Percentiles rank a stretch among this genome's conserved stretches.
phyloP scores from a whole-genome alignment of 2,329 filamentous ascomycete genomes.

The Rachicladosporium sp. region DNA sequence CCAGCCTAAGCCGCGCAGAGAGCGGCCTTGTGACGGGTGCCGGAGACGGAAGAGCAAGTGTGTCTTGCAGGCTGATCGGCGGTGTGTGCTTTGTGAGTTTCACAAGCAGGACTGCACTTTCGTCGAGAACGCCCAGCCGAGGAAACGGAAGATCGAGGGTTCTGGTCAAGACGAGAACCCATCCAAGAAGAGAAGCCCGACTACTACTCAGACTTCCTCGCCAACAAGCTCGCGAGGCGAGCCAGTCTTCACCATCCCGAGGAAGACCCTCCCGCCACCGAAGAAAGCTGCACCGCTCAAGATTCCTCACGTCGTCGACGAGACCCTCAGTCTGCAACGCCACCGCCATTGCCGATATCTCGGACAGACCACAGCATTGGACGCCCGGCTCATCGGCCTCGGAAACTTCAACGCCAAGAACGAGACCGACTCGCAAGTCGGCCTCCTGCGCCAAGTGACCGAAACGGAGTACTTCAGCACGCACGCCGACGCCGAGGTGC shows the following conservation, averaged over 20 bases:
- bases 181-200: slow-evolving; percentile 15
- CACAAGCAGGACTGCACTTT: slow-evolving; percentile 71
- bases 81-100: slow-evolving; percentile 66
- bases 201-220: slow-evolving; percentile 7
- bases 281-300: slow-evolving; percentile 13
- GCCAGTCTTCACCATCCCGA: neutral
- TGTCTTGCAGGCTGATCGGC: slow-evolving; percentile 60
- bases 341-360: slow-evolving; percentile 76
- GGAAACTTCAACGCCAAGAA: slow-evolving; percentile 71
- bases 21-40: slow-evolving; percentile 56
- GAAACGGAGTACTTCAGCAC: slow-evolving; percentile 69
- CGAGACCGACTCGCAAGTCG: slow-evolving; percentile 58
- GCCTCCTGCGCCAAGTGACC: slow-evolving; percentile 59
- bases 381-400: slow-evolving; percentile 69
- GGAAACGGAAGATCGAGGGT: slow-evolving; percentile 67
- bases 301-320: slow-evolving; percentile 27
- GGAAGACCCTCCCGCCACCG: slow-evolving; percentile 3
- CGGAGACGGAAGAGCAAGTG: slow-evolving; percentile 62
- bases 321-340: slow-evolving; percentile 57
- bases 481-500: slow-evolving; percentile 60
- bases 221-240: too few species aligned
- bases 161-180: slow-evolving; percentile 14
- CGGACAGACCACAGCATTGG: slow-evolving; percentile 70
- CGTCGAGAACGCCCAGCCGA: slow-evolving; percentile 60
- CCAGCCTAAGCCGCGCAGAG: slow-evolving; percentile 15